phyloP scores from a whole-genome alignment of 441 rosid genomes.

The Pelargonium citronellum region DNA sequence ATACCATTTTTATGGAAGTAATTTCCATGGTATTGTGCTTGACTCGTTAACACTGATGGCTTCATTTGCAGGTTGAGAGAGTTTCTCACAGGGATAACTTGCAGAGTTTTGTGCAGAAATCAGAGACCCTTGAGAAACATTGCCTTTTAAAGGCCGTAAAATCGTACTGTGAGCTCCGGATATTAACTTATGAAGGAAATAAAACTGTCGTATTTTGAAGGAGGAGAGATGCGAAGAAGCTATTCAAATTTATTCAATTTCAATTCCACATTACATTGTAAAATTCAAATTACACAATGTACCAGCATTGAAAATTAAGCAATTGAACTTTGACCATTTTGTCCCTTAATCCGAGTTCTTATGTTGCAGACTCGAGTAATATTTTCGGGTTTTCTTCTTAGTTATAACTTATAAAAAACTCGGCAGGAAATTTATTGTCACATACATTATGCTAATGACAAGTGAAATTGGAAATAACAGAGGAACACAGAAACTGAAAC shows the following conservation, averaged over 20 bases:
- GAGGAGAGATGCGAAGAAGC: constrained; percentile 7
- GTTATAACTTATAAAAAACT: too few species aligned
- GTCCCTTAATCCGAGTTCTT: not conserved
- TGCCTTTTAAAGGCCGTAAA: constrained; percentile 73
- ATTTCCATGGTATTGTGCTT: too few species aligned
- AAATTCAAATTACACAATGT: not conserved
- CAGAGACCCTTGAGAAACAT: constrained; percentile 83
- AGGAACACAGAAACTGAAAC: too few species aligned
- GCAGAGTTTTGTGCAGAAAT: constrained; percentile 71
- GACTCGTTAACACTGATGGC: not conserved
- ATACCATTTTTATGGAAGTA: too few species aligned
- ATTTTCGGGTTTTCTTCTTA: too few species aligned
- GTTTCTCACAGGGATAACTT: constrained; percentile 85
- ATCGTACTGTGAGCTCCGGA: constrained; percentile 81
- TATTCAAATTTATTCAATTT: not conserved
- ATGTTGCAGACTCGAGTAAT: too few species aligned
- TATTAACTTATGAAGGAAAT: constrained; percentile 56
- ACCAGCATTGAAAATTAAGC: not conserved
- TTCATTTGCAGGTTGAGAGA: constrained; percentile 60
- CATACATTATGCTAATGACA: too few species aligned
- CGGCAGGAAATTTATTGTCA: too few species aligned
- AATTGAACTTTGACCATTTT: not conserved
- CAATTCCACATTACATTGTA: not conserved
- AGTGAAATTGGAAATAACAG: too few species aligned
- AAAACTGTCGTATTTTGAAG: constrained; percentile 67